Evolutionary conservation across 2,329 filamentous ascomycete species (phyloP).

Genomic region (Rutstroemia sp.): DNA sequence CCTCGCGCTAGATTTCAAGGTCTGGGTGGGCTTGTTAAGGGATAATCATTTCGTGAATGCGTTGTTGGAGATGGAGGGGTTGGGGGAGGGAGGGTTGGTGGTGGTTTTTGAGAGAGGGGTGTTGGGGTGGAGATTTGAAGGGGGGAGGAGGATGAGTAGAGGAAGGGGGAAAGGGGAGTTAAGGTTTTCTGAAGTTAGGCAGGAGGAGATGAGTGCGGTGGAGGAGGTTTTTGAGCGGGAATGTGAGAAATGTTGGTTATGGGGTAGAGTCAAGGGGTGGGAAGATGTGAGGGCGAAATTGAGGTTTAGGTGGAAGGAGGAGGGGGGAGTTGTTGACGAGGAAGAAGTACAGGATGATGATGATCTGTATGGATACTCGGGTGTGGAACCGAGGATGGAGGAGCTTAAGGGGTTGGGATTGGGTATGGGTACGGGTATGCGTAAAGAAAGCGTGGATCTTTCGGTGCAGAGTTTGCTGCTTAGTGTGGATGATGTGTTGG

Average conservation of each 20-base stretch:
- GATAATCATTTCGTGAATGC: constrained; percentile 6
- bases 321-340: neutral
- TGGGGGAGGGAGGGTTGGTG: neutral
- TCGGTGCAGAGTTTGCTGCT: neutral
- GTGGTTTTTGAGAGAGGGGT: neutral
- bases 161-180: neutral
- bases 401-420: too few relatives aligned
- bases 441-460: too few relatives aligned
- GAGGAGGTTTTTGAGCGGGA: neutral
- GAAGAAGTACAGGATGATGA: neutral
- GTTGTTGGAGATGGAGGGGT: constrained; percentile 1
- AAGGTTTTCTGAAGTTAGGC: neutral
- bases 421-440: too few relatives aligned
- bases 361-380: neutral
- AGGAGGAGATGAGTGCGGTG: neutral
- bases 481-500: neutral
- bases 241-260: constrained; percentile 2
- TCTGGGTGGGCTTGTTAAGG: neutral
- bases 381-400: too few relatives aligned
- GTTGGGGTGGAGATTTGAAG: neutral
- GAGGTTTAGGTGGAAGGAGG: neutral
- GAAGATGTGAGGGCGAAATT: neutral
- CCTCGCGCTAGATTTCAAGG: neutral
- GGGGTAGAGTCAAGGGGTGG: neutral
- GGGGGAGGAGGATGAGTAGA: too few relatives aligned